Conservation (phyloP, 805 yeast species). For the Suhomyces emberorum region DNA sequence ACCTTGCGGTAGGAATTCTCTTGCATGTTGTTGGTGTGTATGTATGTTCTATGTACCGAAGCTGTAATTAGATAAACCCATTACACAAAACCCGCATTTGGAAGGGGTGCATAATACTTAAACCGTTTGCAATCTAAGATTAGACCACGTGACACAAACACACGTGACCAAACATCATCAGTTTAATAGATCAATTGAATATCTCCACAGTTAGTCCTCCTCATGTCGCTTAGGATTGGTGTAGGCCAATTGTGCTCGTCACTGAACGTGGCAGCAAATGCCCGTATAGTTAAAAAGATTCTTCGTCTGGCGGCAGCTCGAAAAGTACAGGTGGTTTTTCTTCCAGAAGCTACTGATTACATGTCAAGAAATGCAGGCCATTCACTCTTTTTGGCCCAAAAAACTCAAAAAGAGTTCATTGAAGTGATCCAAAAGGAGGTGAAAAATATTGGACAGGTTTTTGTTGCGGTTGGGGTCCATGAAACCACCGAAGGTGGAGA, state of each 20-base stretch:
- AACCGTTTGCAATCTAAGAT: too few relatives aligned
- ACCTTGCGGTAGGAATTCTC: too few relatives aligned
- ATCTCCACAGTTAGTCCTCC: too few relatives aligned
- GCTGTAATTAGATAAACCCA: too few relatives aligned
- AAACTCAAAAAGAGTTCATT: constrained; percentile 36
- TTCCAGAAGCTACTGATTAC: constrained; percentile 95
- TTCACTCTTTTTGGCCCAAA: constrained; percentile 55
- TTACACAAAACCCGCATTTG: too few relatives aligned
- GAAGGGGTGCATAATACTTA: too few relatives aligned
- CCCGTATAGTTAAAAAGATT: constrained; percentile 53
- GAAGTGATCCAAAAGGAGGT: constrained; percentile 47
- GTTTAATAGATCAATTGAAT: neutral
- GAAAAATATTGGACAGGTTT: constrained; percentile 39
- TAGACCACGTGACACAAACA: too few relatives aligned
- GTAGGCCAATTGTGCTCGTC: constrained; percentile 87
- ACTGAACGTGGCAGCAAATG: constrained; percentile 56
- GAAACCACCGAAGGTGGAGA: constrained; percentile 51
- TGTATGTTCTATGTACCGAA: too few relatives aligned
- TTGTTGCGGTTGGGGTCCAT: constrained; percentile 85
- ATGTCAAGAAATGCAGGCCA: constrained; percentile 68
- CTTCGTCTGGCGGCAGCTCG: constrained; percentile 60
- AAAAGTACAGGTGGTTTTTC: constrained; percentile 67
- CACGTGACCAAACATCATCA: too few relatives aligned
- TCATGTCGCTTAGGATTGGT: constrained; percentile 42
- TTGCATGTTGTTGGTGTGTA: too few relatives aligned